Evolutionary conservation across 2,329 filamentous ascomycete species (phyloP).

Genomic region (Alternaria ethzedia): DNA sequence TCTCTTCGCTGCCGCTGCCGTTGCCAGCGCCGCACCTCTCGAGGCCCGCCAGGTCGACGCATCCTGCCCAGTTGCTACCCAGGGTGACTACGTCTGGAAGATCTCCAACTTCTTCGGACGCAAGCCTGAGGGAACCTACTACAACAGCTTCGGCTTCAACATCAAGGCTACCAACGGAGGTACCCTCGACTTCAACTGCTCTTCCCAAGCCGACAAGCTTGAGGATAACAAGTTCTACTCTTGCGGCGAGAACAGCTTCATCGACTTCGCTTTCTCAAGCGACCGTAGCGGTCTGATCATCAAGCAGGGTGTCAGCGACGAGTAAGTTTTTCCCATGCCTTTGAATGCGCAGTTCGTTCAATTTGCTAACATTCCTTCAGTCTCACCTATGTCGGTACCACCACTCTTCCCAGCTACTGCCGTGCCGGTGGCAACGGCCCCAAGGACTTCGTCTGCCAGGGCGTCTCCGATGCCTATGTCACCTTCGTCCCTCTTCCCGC

Average conservation of each 20-base stretch:
- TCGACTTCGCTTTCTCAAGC: conserved; percentile 19
- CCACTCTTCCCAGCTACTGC: conserved; percentile 21
- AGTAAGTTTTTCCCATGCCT: conserved; percentile 5
- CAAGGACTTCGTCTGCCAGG: conserved; percentile 73
- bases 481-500: conserved; percentile 19
- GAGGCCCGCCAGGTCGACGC: conserved; percentile 8
- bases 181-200: conserved; percentile 18
- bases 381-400: conserved; percentile 17
- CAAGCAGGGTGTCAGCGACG: conserved; percentile 16
- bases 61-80: conserved; percentile 8
- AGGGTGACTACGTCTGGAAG: conserved; percentile 30
- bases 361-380: conserved; percentile 10
- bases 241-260: conserved; percentile 19
- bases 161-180: conserved; percentile 22
- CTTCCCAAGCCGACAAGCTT: not conserved
- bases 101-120: conserved; percentile 23
- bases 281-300: conserved; percentile 22
- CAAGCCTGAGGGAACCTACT: conserved; percentile 26
- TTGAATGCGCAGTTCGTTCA: not conserved
- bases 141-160: conserved; percentile 24
- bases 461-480: conserved; percentile 66
- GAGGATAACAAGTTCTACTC: conserved; percentile 17
- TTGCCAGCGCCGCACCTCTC: conserved; percentile 19
- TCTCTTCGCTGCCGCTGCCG: conserved; percentile 19
- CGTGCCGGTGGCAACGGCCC: conserved; percentile 36